Percentiles rank a stretch among this genome's conserved stretches.
Conservation (phyloP, 208 protist species). For the Trypanosoma rangeli region DNA sequence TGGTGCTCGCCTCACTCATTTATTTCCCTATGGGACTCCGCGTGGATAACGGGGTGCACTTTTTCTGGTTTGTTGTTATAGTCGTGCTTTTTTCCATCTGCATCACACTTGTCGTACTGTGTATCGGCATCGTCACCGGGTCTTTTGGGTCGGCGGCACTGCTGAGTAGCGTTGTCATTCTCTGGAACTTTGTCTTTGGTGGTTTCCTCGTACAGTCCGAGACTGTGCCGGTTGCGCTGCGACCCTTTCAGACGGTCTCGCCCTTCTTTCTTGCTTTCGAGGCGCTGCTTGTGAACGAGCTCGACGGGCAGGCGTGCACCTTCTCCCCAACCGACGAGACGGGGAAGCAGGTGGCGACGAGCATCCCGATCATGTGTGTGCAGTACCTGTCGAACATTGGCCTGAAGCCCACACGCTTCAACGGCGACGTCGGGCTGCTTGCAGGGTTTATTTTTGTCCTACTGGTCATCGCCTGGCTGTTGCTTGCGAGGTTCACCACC, state of each 20-base stretch:
- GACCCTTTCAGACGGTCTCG: slow-evolving; percentile 68
- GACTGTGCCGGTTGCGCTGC: slow-evolving; percentile 70
- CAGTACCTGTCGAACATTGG: slow-evolving; percentile 90
- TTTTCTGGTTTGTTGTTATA: slow-evolving; percentile 88
- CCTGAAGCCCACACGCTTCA: slow-evolving; percentile 65
- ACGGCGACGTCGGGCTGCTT: slow-evolving; percentile 77
- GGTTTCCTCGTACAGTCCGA: slow-evolving; percentile 85
- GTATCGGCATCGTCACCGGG: slow-evolving; percentile 73
- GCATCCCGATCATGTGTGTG: slow-evolving; percentile 79
- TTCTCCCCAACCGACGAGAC: slow-evolving; percentile 83
- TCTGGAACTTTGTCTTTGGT: slow-evolving; percentile 93
- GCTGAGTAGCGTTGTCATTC: slow-evolving; percentile 83
- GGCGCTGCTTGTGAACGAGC: slow-evolving; percentile 91
- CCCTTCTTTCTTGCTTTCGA: slow-evolving; percentile 93
- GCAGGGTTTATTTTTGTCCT: slow-evolving; percentile 50
- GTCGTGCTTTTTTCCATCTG: slow-evolving; percentile 82
- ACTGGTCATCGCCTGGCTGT: slow-evolving; percentile 51
- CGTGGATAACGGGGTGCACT: slow-evolving; percentile 71
- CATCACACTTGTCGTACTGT: slow-evolving; percentile 82
- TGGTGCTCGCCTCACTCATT: slow-evolving; percentile 84
- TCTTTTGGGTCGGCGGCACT: slow-evolving; percentile 82
- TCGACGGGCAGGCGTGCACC: slow-evolving; percentile 78
- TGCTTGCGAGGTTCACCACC: slow-evolving; percentile 65
- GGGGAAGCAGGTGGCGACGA: slow-evolving; percentile 52
- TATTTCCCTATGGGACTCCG: slow-evolving; percentile 93